Base-by-base conservation (phyloP, 768 basidiomycete genomes). In the Mycena galopus region DNA sequence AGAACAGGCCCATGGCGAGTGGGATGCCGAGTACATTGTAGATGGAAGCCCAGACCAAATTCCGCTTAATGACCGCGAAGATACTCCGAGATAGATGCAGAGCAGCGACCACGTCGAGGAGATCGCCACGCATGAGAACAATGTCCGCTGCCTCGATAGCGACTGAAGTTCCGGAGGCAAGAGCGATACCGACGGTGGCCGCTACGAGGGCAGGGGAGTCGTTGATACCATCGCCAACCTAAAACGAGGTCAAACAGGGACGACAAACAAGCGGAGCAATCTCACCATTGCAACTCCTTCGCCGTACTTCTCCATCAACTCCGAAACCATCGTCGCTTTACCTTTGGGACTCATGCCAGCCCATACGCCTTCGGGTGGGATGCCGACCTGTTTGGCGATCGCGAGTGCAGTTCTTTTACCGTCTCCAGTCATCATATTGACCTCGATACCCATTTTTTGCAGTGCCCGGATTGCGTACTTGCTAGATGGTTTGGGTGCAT, bases 141-240 rank as follows among this genome's bases (percentile, higher is more conserved):
- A 99, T 93, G 82, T 99, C 98, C 17, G 98, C 98, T 0, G 98
- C 98, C 85, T 99, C 98, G 62, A 99, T 93, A 12, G 98, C 98
- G 53, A 99, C 96, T 7, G 96, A 97, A 21, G 98, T 97, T 35
- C 98, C 98, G 4, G 96, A 94, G 14, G 95, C 97, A 7, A 99
- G 90, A 1, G 98, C 98, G 71, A 99, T 97, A 50, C 98, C 98
- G 27, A 99, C 95, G 1, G 96, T 95, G 0, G 97, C 95, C 5
- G 96, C 96, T 19, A 96, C 97, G 2, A 99, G 91, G 16, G 97
- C 98, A 2, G 97, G 97, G 3, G 97, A 98, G 80, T 99, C 98
- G 81, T 99, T 99, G 85, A 99, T 98, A 37, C 98, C 98, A 81
- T 99, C 98, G 27, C 98, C 98, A 47, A 99, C 96, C 96, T 97